Conservation (phyloP, 2,329 filamentous ascomycete genomes). For the Talaromyces sp. region DNA sequence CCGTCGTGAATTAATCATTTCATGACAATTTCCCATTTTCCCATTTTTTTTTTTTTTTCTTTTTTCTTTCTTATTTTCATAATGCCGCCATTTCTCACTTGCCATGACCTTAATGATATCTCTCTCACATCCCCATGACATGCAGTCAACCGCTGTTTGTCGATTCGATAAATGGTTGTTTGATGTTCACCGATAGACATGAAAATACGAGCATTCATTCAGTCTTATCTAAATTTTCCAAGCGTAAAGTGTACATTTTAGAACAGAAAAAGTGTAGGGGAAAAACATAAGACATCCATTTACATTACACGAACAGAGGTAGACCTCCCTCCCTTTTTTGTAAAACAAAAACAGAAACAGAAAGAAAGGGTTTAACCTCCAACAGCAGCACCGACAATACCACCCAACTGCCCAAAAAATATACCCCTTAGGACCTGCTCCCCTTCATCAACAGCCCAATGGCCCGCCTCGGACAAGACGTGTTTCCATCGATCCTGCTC, state of each 20-base stretch:
- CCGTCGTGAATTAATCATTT: neutral
- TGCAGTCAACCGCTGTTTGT: neutral
- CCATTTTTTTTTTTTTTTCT: neutral
- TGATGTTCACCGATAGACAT: neutral
- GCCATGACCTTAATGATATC: constrained; percentile 3
- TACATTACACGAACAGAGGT: neutral
- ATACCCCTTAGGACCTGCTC: constrained; percentile 73
- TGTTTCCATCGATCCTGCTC: constrained; percentile 67
- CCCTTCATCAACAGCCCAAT: constrained; percentile 76
- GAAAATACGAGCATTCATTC: constrained; percentile 1
- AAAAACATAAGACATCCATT: neutral
- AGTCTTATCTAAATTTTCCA: neutral
- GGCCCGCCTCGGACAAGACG: constrained; percentile 63
- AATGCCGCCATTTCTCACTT: neutral
- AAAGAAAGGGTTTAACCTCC: neutral
- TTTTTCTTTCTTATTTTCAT: neutral
- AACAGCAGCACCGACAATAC: constrained; percentile 46
- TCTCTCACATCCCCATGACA: neutral
- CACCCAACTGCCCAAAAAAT: constrained; percentile 69
- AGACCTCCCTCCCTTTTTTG: neutral
- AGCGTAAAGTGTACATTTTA: neutral
- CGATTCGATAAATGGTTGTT: neutral
- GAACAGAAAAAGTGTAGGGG: neutral
- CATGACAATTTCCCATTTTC: neutral
- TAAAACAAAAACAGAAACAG: neutral